Conservation (phyloP, 2,329 filamentous ascomycete genomes). For the Didymella sp. region DNA sequence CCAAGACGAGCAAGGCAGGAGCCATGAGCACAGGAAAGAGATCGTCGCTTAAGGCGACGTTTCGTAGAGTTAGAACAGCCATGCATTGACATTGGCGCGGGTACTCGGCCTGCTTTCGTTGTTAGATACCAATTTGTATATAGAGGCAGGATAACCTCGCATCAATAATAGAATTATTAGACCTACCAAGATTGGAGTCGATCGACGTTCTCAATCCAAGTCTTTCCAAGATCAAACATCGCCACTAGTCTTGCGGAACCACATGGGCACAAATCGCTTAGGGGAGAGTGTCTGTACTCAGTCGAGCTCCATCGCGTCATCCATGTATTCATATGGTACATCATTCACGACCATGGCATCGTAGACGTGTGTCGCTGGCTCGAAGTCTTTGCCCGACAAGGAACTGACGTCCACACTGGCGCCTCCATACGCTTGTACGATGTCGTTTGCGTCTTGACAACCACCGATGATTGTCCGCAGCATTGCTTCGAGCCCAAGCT, state of each 20-base stretch:
- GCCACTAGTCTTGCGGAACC: neutral
- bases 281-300: conserved; percentile 5
- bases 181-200: neutral
- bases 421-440: conserved; percentile 40
- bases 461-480: conserved; percentile 64
- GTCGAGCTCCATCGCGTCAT: conserved; percentile 49
- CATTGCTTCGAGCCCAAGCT: conserved; percentile 69
- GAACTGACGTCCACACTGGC: conserved; percentile 10
- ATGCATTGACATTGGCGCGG: neutral
- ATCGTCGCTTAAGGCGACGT: conserved; percentile 17
- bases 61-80: neutral
- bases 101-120: neutral
- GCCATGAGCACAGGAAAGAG: neutral
- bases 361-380: conserved; percentile 19
- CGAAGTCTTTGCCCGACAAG: conserved; percentile 33
- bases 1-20: conserved; percentile 28
- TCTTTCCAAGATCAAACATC: too few relatives aligned
- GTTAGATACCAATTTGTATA: conserved; percentile 20
- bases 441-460: conserved; percentile 63
- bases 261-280: neutral
- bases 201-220: neutral
- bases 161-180: neutral
- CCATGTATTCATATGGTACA: conserved; percentile 43
- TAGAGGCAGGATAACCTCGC: neutral
- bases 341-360: conserved; percentile 30